These are phyloP conservation scores for Gracilaria domingensis DNA, from an alignment of 23 red algal genomes.

Conservation along the genomic window DNA sequence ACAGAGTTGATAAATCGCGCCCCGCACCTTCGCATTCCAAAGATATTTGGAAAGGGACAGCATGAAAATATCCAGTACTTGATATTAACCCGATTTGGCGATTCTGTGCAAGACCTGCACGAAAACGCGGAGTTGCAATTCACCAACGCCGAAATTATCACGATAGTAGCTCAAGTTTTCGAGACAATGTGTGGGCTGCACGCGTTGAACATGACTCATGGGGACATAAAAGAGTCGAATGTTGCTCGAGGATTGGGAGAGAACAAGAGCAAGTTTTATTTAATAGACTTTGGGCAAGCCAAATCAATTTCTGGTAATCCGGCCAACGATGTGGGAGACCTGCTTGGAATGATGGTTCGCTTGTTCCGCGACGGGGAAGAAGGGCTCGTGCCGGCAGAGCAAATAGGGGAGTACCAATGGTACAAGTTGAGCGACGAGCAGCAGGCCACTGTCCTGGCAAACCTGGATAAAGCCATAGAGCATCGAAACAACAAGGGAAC, in stretches of 20 bases:
- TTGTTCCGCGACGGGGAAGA: not conserved
- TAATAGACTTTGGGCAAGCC: not conserved
- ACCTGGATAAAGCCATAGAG: not conserved
- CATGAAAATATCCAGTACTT: no score
- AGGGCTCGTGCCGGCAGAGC: not conserved
- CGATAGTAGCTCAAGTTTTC: no score
- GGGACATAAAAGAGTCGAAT: not conserved
- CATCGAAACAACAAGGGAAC: not conserved
- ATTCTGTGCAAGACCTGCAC: no score
- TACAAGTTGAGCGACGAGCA: not conserved
- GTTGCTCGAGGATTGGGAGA: not conserved
- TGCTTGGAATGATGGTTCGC: not conserved
- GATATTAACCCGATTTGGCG: no score
- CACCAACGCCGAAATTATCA: no score
- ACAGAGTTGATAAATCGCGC: no score
- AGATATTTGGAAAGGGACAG: no score
- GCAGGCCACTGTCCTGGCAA: not conserved
- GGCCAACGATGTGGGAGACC: not conserved
- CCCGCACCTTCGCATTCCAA: no score
- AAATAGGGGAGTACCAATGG: not conserved
- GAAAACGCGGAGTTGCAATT: no score
- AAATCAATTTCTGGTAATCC: not conserved
- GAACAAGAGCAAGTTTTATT: no score
- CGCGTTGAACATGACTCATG: not conserved
- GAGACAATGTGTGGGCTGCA: not conserved